These are phyloP conservation scores for Zymoseptoria passerinii DNA, from an alignment of 2,329 filamentous ascomycete species.

Conservation along the genomic window DNA sequence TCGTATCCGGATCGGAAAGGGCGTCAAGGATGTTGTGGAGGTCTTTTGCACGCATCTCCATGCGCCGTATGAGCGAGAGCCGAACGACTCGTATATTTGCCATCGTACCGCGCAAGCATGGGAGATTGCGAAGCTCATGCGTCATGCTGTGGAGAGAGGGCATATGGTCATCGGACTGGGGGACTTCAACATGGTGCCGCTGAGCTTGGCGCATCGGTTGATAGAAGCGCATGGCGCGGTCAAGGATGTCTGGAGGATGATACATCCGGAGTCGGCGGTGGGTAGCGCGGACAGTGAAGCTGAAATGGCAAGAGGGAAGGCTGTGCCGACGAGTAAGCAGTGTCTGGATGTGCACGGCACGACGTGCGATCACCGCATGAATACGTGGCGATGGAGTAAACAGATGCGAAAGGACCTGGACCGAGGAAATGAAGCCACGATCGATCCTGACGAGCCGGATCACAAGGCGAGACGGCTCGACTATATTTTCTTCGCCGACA, in stretches of 20 bases:
- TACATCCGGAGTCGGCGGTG: conserved; percentile 76
- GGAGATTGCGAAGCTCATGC: conserved; percentile 86
- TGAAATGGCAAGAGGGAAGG: conserved; percentile 57
- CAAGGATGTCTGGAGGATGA: conserved; percentile 72
- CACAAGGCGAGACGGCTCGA: conserved; percentile 78
- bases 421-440: conserved; percentile 53
- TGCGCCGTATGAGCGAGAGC: conserved; percentile 74
- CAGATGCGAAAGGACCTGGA: conserved; percentile 59
- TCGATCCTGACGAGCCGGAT: conserved; percentile 61
- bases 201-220: conserved; percentile 73
- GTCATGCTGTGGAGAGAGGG: conserved; percentile 68
- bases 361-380: conserved; percentile 76
- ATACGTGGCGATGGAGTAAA: conserved; percentile 89
- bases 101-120: conserved; percentile 90
- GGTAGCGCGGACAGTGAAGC: conserved; percentile 60
- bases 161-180: conserved; percentile 79
- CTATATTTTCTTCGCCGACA: conserved; percentile 72
- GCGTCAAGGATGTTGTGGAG: conserved; percentile 60
- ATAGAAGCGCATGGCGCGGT: conserved; percentile 72
- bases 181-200: conserved; percentile 94
- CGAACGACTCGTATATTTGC: conserved; percentile 76
- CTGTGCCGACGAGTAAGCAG: conserved; percentile 65
- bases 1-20: conserved; percentile 61
- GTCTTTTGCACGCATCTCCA: conserved; percentile 87
- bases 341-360: conserved; percentile 76